Base-by-base conservation (phyloP, 306 rosid species). In the Glycyrrhiza uralensis region DNA sequence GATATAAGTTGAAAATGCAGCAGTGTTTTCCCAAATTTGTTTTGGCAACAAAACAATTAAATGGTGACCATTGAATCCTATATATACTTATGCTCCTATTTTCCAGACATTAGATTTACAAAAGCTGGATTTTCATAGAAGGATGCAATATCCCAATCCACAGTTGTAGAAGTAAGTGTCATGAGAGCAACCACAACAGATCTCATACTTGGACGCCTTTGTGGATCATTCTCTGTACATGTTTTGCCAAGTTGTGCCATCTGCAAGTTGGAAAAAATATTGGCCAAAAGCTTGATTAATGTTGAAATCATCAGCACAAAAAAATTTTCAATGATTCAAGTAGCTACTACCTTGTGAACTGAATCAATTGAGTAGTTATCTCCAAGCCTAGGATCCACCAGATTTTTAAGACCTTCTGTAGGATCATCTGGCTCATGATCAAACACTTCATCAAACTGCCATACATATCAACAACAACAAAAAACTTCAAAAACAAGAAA, bases 151-250 rank as follows among this genome's bases (percentile, higher is more conserved):
- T n/a, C n/a, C n/a, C n/a, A n/a, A n/a, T n/a, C 86, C 66, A 89
- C 97, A 3, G 91, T 84, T n/a, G 78, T 13, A 3, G 96, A 90
- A 24, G 83, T 85, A 32, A 93, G 89, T 70, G 87, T 89, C 89
- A 86, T 85, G n/a, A 93, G 87, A 33, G 90, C 91, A 65, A 93
- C 90, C 65, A 93, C 97, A 29, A 90, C 82, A 2, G 92, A 87
- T 74, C 96, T 85, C 98, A 90, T 93, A 50, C 81, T 88, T n/a
- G 97, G 97, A 9, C 98, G 96, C 51, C 68, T 46, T 3, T 88
- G 86, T 19, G 91, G 92, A 47, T 88, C 83, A 7, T 68, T 82
- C 46, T 82, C 80, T 2, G 96, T 91, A 55, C 98, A 93, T 3
- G 88, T 92, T 57, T 74, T 88, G 18, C 88, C 98, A 7, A 93